phyloP scores from a whole-genome alignment of 192 early-diverging fungal species.

The Gonapodya sp. region DNA sequence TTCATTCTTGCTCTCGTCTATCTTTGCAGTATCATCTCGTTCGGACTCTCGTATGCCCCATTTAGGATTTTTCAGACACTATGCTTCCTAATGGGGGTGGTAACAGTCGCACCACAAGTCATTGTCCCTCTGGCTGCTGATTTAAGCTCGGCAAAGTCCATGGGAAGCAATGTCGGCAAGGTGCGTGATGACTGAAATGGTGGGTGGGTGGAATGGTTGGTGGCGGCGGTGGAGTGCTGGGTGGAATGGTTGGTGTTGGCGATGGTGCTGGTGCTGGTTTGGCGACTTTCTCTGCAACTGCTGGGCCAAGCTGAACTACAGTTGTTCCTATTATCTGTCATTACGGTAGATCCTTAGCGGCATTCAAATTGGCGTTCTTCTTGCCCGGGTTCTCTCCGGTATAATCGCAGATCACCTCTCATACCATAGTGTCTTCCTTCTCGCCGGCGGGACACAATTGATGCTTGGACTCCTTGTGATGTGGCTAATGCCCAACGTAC shows the following conservation, averaged over 20 bases:
- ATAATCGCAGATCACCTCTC: background rate
- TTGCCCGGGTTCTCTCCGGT: constrained; percentile 3
- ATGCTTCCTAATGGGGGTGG: background rate
- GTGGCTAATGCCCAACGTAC: background rate
- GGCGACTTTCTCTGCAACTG: too few relatives aligned
- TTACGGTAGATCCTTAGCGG: background rate
- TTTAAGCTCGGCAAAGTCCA: background rate
- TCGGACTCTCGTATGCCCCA: background rate
- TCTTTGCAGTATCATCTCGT: background rate
- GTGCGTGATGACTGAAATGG: too few relatives aligned
- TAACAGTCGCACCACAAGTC: background rate
- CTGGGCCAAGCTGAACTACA: too few relatives aligned
- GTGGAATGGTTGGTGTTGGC: too few relatives aligned
- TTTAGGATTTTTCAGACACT: background rate
- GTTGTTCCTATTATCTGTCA: too few relatives aligned
- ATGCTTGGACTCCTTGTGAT: background rate
- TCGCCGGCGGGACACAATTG: background rate
- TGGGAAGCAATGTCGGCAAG: constrained; percentile 6
- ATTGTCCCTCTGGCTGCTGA: background rate
- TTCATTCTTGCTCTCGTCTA: constrained; percentile 1
- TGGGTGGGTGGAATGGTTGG: too few relatives aligned
- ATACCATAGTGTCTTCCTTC: background rate
- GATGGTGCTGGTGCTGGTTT: too few relatives aligned
- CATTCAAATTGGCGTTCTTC: background rate
- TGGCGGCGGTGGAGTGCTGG: too few relatives aligned